phyloP scores from a whole-genome alignment of 1,284 basidiomycete genomes.

The Marasmius fiardii region DNA sequence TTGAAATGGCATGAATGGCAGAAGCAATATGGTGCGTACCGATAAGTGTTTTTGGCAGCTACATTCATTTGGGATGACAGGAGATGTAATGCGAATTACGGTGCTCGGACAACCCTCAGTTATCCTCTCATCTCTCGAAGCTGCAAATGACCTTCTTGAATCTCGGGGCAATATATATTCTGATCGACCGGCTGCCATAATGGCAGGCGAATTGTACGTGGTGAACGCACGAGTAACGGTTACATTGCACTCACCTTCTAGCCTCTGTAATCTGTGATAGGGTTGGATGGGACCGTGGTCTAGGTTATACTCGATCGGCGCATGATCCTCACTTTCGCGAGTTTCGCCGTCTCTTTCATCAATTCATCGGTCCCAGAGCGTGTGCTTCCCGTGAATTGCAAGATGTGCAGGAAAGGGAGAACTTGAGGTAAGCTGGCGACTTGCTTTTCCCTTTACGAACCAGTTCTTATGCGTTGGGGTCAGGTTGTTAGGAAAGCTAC shows the following conservation, averaged over 20 bases:
- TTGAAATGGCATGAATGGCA: slow-evolving; percentile 14
- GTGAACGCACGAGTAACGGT: too few species aligned
- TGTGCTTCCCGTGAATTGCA: slow-evolving; percentile 22
- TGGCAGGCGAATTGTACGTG: slow-evolving; percentile 41
- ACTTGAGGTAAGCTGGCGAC: slow-evolving; percentile 15
- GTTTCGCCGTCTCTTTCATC: slow-evolving; percentile 35
- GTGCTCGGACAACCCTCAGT: slow-evolving; percentile 6
- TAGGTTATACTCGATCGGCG: slow-evolving; percentile 35
- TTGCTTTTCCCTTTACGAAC: too few species aligned
- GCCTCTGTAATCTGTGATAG: slow-evolving; percentile 18
- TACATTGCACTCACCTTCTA: not conserved
- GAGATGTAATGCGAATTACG: slow-evolving; percentile 2
- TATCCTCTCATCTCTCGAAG: slow-evolving; percentile 15
- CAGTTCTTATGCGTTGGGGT: too few species aligned
- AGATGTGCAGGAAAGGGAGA: slow-evolving; percentile 27
- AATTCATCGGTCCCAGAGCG: slow-evolving; percentile 34
- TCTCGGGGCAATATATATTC: slow-evolving; percentile 16
- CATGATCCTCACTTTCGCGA: slow-evolving; percentile 35
- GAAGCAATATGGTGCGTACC: slow-evolving; percentile 13
- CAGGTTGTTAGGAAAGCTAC: slow-evolving; percentile 3
- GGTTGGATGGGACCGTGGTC: slow-evolving; percentile 38
- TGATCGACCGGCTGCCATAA: slow-evolving; percentile 20
- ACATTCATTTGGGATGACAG: not conserved
- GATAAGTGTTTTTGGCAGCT: not conserved
- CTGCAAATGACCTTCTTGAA: slow-evolving; percentile 15